Evolutionary conservation across 305 asterid genomes (phyloP).

Genomic region (Rubia tinctorum): DNA sequence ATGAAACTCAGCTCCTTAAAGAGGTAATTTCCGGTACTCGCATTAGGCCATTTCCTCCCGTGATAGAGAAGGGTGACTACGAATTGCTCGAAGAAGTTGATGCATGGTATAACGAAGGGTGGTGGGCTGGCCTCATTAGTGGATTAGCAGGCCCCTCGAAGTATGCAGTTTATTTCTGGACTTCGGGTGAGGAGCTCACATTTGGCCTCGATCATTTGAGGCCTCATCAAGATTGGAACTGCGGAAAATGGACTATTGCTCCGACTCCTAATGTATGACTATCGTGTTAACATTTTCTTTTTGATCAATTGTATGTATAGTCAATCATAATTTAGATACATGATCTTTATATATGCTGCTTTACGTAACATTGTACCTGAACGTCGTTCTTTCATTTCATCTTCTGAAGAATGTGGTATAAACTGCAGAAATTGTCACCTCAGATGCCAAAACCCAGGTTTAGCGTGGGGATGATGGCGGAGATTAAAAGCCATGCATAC

Average conservation of each 20-base stretch:
- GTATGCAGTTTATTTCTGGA: neutral
- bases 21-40: neutral
- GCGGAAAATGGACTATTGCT: slow-evolving; percentile 1
- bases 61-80: neutral
- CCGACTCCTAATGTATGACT: slow-evolving; percentile 4
- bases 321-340: neutral
- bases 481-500: slow-evolving; percentile 51
- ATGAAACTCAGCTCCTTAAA: neutral
- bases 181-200: neutral
- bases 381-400: neutral
- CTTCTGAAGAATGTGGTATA: neutral
- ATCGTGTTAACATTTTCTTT: neutral
- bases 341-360: too few relatives aligned
- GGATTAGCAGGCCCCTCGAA: neutral
- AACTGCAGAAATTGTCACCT: slow-evolving; percentile 11
- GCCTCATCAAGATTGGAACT: slow-evolving; percentile 13
- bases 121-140: neutral
- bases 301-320: neutral
- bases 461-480: slow-evolving; percentile 50
- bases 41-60: neutral
- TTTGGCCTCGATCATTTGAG: neutral
- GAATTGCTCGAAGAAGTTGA: neutral
- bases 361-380: neutral
- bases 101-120: neutral
- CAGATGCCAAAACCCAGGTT: slow-evolving; percentile 27